A percentile compares a stretch with the other conserved stretches of the same genome.
Conservation (phyloP, 306 rosid genomes). For the Acacia crassicarpa region DNA sequence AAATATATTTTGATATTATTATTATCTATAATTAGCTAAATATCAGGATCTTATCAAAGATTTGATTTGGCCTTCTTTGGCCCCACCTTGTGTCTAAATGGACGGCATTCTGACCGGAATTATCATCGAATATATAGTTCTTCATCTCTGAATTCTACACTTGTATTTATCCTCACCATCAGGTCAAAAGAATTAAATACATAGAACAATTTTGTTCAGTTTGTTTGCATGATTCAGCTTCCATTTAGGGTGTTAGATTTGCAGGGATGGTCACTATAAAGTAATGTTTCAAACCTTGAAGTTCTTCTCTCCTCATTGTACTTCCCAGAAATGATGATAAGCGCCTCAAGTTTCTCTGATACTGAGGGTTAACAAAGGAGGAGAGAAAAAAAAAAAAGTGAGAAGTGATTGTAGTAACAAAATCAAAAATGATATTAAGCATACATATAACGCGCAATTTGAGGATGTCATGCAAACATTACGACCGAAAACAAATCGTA, state of each 20-base stretch:
- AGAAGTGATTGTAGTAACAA: not conserved
- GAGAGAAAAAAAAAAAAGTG: not conserved
- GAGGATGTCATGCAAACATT: no score
- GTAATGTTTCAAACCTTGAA: constrained; percentile 63
- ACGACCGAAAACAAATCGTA: no score
- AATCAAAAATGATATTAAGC: not conserved
- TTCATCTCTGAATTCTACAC: no score
- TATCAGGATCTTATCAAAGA: no score
- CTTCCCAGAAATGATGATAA: constrained; percentile 72
- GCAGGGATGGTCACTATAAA: not conserved
- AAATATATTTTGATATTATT: no score
- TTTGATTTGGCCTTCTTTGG: no score
- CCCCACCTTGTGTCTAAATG: no score
- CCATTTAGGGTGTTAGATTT: not conserved
- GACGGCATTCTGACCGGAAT: no score
- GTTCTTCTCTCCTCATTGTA: constrained; percentile 51
- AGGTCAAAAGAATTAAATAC: not conserved
- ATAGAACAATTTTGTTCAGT: not conserved
- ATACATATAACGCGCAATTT: no score
- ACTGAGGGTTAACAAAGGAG: constrained; percentile 37
- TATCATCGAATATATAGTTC: no score
- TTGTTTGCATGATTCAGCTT: constrained; percentile 9
- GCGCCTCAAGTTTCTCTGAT: constrained; percentile 62
- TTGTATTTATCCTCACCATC: not conserved
- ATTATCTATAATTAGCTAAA: no score